phyloP scores from a whole-genome alignment of 495 filamentous ascomycete genomes.

The Amorphotheca resinae region DNA sequence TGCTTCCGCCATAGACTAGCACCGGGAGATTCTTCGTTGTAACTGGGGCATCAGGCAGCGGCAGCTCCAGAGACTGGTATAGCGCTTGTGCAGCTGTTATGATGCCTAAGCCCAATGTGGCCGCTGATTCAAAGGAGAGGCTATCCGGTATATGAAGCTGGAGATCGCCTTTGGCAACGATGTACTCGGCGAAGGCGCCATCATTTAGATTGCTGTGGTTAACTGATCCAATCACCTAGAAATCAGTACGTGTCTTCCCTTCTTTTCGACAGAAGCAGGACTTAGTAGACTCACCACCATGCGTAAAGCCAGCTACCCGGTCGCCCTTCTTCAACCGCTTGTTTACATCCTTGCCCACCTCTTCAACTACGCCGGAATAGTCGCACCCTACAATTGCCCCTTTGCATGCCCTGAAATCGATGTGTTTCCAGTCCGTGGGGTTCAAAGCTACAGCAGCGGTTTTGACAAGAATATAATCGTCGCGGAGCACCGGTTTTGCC shows the following conservation, averaged over 20 bases:
- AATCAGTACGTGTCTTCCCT: no score
- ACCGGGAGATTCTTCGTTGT: constrained; percentile 25
- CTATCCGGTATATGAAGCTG: constrained; percentile 32
- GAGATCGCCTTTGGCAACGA: constrained; percentile 23
- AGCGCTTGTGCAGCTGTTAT: constrained; percentile 41
- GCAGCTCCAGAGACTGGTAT: constrained; percentile 29
- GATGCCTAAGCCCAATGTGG: constrained; percentile 41
- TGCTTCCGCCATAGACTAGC: constrained; percentile 47
- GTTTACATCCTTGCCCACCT: constrained; percentile 16
- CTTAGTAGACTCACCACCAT: no score
- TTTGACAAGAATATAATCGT: constrained; percentile 6
- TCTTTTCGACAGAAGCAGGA: no score
- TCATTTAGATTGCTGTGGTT: constrained; percentile 3
- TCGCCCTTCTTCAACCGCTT: constrained; percentile 3
- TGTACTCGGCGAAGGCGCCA: constrained; percentile 25
- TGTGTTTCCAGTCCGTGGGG: constrained; percentile 31
- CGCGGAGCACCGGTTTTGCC: background rate
- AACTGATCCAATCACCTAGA: no score
- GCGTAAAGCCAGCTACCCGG: constrained; percentile 1
- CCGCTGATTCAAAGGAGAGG: constrained; percentile 32
- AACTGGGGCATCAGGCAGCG: constrained; percentile 11
- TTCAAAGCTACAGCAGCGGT: constrained; percentile 31
- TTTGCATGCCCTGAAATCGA: constrained; percentile 18
- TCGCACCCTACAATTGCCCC: constrained; percentile 30
- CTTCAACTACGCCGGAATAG: constrained; percentile 28